Evolutionary conservation across 2,329 filamentous ascomycete genomes (phyloP).

Genomic region (Monilinia aucupariae): DNA sequence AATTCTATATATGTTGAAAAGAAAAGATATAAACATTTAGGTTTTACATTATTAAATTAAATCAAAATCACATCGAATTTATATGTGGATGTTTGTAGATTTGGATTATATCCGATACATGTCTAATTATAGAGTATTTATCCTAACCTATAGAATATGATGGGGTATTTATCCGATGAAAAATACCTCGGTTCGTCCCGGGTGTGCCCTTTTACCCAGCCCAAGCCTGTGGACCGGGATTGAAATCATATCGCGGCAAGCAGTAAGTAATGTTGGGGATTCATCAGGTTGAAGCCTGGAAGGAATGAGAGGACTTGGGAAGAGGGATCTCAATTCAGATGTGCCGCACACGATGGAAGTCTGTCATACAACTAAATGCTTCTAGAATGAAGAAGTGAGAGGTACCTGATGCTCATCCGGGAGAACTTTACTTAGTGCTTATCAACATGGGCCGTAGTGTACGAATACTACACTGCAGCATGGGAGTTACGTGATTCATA

Average conservation of each 20-base stretch:
- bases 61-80: no score
- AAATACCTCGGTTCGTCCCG: no score
- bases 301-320: neutral
- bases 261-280: constrained; percentile 3
- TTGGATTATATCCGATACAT: no score
- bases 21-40: no score
- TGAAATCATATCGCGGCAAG: neutral
- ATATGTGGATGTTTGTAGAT: no score
- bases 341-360: constrained; percentile 13
- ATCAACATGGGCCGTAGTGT: neutral
- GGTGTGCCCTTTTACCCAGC: no score
- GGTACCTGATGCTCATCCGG: neutral
- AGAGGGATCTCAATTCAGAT: constrained; percentile 12
- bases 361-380: neutral
- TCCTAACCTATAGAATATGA: no score
- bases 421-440: constrained; percentile 11
- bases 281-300: neutral
- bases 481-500: constrained; percentile 13
- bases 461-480: constrained; percentile 16
- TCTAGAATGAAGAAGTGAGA: constrained; percentile 7
- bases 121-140: no score
- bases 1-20: no score
- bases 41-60: no score
- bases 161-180: no score
- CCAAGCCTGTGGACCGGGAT: no score